A percentile compares a stretch with the other conserved stretches of the same genome.
phyloP scores from a whole-genome alignment of 345 rosid species.

The Dipteronia dyeriana region DNA sequence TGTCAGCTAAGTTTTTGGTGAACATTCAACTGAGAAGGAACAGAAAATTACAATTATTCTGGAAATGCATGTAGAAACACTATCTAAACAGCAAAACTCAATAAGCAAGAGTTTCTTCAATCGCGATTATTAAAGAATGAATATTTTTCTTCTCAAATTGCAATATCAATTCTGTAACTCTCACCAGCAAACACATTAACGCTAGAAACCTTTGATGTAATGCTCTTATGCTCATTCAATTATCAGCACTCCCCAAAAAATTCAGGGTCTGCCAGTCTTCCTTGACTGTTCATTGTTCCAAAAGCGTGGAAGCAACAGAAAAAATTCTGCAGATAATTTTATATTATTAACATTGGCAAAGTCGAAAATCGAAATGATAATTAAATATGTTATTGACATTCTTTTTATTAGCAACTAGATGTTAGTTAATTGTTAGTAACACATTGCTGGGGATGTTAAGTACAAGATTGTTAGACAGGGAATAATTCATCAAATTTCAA shows the following conservation, averaged over 20 bases:
- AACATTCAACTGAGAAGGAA: background rate
- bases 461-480: no score
- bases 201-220: background rate
- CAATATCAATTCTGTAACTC: slow-evolving; percentile 4
- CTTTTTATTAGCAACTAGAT: background rate
- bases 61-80: background rate
- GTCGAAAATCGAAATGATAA: background rate
- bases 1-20: background rate
- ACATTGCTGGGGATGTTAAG: no score
- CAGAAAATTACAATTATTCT: background rate
- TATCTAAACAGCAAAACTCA: background rate
- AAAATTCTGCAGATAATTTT: slow-evolving; percentile 22
- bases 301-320: background rate
- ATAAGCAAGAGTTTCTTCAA: background rate
- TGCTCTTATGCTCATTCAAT: background rate
- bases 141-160: background rate
- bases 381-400: no score
- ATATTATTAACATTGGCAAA: background rate
- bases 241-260: background rate
- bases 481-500: no score
- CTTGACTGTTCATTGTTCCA: background rate
- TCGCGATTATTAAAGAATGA: background rate
- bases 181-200: slow-evolving; percentile 10
- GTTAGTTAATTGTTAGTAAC: no score
- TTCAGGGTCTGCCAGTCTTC: background rate